Evolutionary conservation across 495 filamentous ascomycete species (phyloP).

Genomic region (Penicillium dipodomyicola): DNA sequence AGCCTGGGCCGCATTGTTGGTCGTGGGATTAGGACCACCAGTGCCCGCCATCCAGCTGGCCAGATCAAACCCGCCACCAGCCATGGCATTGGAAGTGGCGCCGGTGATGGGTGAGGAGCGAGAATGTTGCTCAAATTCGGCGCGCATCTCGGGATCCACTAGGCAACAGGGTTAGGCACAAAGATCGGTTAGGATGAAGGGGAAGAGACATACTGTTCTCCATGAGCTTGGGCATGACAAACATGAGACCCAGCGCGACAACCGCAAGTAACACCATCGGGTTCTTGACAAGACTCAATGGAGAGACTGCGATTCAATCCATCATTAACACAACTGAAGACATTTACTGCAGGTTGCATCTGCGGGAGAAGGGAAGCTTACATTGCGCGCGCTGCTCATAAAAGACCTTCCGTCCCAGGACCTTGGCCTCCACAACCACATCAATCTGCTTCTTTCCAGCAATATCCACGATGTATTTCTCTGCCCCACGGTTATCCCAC

Average conservation of each 20-base stretch:
- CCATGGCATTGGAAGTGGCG: constrained; percentile 38
- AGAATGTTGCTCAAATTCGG: constrained; percentile 88
- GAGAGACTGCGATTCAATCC: constrained; percentile 40
- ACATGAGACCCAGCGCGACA: constrained; percentile 72
- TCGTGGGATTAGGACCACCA: constrained; percentile 24
- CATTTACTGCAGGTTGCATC: neutral
- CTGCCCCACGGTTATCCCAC: constrained; percentile 76
- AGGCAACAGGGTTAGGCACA: neutral
- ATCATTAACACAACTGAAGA: neutral
- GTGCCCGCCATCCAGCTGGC: constrained; percentile 75
- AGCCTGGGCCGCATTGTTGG: constrained; percentile 27
- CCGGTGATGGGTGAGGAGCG: constrained; percentile 65
- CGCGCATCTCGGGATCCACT: constrained; percentile 95
- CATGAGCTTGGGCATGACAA: constrained; percentile 90
- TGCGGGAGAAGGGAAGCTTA: constrained; percentile 44
- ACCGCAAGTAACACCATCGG: constrained; percentile 93
- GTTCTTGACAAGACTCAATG: constrained; percentile 75
- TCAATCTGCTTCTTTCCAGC: constrained; percentile 17
- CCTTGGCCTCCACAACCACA: constrained; percentile 58
- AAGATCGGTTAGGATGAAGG: constrained; percentile 4
- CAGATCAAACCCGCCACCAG: constrained; percentile 67
- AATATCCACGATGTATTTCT: constrained; percentile 40
- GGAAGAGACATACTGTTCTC: constrained; percentile 76
- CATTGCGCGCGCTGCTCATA: constrained; percentile 70
- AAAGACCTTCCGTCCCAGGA: constrained; percentile 63